Conservation (phyloP, 768 basidiomycete genomes). For the Russula sp. region DNA sequence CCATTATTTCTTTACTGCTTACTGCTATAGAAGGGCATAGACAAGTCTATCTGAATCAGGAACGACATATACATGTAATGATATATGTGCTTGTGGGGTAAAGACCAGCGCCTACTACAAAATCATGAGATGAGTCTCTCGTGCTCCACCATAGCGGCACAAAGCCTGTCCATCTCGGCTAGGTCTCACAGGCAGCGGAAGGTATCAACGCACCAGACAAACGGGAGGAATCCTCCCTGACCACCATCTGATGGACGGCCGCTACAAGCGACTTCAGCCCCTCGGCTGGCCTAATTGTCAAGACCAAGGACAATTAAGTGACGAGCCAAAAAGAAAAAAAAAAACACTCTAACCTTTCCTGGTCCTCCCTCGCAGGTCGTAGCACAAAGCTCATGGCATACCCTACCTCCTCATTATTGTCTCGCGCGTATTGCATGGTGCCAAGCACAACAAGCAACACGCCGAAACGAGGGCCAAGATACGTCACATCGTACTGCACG, state of each 20-base stretch:
- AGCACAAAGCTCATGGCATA: constrained; percentile 17
- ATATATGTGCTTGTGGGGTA: neutral
- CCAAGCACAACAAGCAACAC: constrained; percentile 11
- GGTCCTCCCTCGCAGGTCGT: neutral
- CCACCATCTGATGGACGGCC: constrained; percentile 10
- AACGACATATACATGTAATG: neutral
- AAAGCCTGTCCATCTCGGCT: too few relatives aligned
- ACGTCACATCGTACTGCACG: constrained; percentile 12
- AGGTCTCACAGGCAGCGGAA: neutral
- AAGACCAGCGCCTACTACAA: neutral
- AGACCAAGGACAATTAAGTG: too few relatives aligned
- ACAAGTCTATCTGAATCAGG: neutral
- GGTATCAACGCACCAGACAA: neutral
- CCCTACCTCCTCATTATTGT: neutral
- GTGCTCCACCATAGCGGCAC: neutral
- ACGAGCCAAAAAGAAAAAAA: neutral
- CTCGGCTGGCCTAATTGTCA: neutral
- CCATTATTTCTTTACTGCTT: too few relatives aligned
- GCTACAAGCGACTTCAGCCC: constrained; percentile 9
- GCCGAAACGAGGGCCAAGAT: neutral
- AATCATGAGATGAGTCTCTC: neutral
- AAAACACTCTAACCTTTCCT: neutral
- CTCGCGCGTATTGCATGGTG: neutral
- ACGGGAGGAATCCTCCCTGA: neutral
- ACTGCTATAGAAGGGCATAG: too few relatives aligned